Evolutionary conservation across 2,329 filamentous ascomycete species (phyloP), one percentile per base, ranked within the genome.

Genomic region (Phyllosticta citribraziliensis): DNA sequence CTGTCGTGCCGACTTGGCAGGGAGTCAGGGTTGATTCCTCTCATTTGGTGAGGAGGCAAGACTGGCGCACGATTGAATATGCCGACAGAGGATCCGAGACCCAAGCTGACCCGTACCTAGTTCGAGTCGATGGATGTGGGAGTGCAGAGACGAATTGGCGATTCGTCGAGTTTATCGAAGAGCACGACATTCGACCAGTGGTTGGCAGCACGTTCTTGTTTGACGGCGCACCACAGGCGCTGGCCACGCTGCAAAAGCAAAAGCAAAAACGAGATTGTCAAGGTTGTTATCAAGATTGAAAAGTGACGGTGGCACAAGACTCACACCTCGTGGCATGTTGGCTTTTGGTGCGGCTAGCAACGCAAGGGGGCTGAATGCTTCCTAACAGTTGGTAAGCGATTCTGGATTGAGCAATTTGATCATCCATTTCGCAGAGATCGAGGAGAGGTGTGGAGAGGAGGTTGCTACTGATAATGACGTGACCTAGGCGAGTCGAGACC

Each of bases 1-100:
- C 64, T 77, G 25, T 75, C 82, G 51, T n/a, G 63, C 54, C 54
- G 56, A 66, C 20, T 25, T 47, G 52, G 62, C 20, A 4, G 63
- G 8, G 52, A 63, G 2, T 57, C 54, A 3, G 64, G 66, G 1
- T 51, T 69, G 1, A 27, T 69, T 0, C 65, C 66, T 0, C 47
- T 30, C 17, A 30, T 68, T 4, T 30, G 68, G 6, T 65, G 65
- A 52, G 64, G 67, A 17, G 65, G 61, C 33, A 68, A 67, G 57
- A 66, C 56, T 47, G 55, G 66, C 67, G 50, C 52, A 65, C 62
- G 12, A n/a, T 47, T 47, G 12, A 47, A 47, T 8, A 56, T 52
- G 47, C 10, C 3, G 4, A 9, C 8, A 27, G 9, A 14, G 50
- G 52, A 5, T 6, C 5, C 8, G 17, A 19, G 6, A 6, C 11